Evolutionary conservation across 805 yeast species (phyloP).

Genomic region (Kazachstania africana): DNA sequence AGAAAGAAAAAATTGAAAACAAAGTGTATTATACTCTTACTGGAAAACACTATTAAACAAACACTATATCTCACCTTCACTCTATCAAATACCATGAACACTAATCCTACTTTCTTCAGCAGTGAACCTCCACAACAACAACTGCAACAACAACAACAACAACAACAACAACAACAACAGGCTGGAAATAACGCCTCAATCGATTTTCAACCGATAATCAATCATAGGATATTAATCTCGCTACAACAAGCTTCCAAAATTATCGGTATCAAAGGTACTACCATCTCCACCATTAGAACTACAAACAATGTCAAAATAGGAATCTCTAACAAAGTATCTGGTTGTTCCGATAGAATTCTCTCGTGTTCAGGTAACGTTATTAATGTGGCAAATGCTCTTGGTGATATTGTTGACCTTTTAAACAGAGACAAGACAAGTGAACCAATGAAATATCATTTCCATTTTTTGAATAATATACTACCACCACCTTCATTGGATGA

Average conservation of each 20-base stretch:
- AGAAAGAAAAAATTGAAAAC: too few relatives aligned
- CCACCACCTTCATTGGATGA: slow-evolving; percentile 23
- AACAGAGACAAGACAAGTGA: slow-evolving; percentile 3
- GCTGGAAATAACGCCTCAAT: too few relatives aligned
- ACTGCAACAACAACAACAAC: too few relatives aligned
- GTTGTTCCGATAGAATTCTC: slow-evolving; percentile 72
- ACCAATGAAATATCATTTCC: slow-evolving; percentile 37
- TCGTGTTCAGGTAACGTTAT: slow-evolving; percentile 67
- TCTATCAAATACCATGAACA: too few relatives aligned
- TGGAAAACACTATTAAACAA: too few relatives aligned
- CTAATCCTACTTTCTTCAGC: too few relatives aligned
- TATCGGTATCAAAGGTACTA: slow-evolving; percentile 75
- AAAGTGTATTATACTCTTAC: too few relatives aligned
- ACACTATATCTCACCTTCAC: too few relatives aligned
- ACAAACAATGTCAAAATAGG: slow-evolving; percentile 76
- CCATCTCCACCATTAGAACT: slow-evolving; percentile 65
- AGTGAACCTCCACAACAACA: too few relatives aligned
- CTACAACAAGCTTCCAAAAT: slow-evolving; percentile 84
- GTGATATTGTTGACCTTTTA: slow-evolving; percentile 48
- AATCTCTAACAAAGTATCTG: slow-evolving; percentile 67
- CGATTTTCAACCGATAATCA: neutral
- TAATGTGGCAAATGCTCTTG: slow-evolving; percentile 56
- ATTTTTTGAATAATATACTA: slow-evolving; percentile 22
- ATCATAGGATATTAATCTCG: slow-evolving; percentile 50
- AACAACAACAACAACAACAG: too few relatives aligned